Conservation (phyloP, 331 rosid genomes). For the Dryas integrifolia region DNA sequence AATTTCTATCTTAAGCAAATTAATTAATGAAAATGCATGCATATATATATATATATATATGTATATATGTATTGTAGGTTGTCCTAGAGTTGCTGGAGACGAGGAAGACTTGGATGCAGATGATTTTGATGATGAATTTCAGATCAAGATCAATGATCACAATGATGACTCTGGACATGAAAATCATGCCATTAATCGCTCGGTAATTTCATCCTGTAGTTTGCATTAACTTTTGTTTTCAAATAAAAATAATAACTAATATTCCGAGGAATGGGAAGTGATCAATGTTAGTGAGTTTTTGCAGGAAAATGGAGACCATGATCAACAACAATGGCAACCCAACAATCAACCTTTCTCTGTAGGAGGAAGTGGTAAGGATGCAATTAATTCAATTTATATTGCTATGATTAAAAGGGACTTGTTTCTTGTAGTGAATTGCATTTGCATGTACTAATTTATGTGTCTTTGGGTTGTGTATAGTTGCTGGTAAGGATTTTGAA, state of each 20-base stretch:
- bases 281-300: slow-evolving; percentile 24
- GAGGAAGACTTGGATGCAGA: slow-evolving; percentile 70
- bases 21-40: neutral
- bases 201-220: slow-evolving; percentile 35
- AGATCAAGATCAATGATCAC: slow-evolving; percentile 39
- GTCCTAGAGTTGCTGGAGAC: slow-evolving; percentile 83
- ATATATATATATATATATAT: neutral
- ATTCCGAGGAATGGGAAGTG: neutral
- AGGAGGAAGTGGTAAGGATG: slow-evolving; percentile 55
- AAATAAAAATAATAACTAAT: neutral
- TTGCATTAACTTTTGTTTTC: neutral
- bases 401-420: neutral
- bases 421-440: neutral
- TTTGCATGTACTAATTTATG: neutral
- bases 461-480: slow-evolving; percentile 24
- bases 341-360: slow-evolving; percentile 50
- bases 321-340: slow-evolving; percentile 42
- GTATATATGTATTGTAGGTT: slow-evolving; percentile 40
- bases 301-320: slow-evolving; percentile 60
- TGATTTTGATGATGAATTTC: slow-evolving; percentile 70
- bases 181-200: slow-evolving; percentile 31
- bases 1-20: neutral
- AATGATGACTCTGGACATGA: slow-evolving; percentile 33
- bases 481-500: slow-evolving; percentile 59
- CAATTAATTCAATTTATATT: neutral